A percentile compares a stretch with the other conserved stretches of the same genome.
Conservation (phyloP, 176 grass and related monocot species). For the Themeda triandra region DNA sequence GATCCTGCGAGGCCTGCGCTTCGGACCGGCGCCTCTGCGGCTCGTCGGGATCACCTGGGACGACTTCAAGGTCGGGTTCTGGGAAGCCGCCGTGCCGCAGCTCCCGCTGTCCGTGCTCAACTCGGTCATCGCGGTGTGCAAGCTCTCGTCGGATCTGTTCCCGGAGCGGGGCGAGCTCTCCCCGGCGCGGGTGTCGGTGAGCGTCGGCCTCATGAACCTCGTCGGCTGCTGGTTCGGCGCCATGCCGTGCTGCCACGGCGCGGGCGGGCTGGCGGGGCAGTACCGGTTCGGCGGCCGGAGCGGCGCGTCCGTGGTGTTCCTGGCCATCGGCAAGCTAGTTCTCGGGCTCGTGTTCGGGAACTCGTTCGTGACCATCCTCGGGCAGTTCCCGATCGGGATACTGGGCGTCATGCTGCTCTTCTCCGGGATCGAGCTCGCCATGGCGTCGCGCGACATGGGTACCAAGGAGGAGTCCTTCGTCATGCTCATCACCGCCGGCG, state of each 20-base stretch:
- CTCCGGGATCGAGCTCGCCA: constrained; percentile 89
- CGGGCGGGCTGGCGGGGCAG: constrained; percentile 78
- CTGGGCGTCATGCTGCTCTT: constrained; percentile 86
- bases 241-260: constrained; percentile 91
- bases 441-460: constrained; percentile 90
- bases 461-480: constrained; percentile 85
- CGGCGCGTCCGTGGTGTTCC: constrained; percentile 83
- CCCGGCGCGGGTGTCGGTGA: constrained; percentile 64
- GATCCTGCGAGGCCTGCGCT: constrained; percentile 49
- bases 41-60: constrained; percentile 63
- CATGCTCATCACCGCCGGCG: constrained; percentile 75
- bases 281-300: constrained; percentile 83
- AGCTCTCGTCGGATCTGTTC: constrained; percentile 92
- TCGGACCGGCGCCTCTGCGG: constrained; percentile 59
- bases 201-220: constrained; percentile 82
- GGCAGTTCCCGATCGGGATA: constrained; percentile 74
- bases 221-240: constrained; percentile 96
- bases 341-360: constrained; percentile 73
- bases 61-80: constrained; percentile 76
- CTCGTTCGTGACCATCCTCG: constrained; percentile 73
- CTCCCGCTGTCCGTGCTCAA: constrained; percentile 83
- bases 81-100: constrained; percentile 74
- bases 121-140: constrained; percentile 93
- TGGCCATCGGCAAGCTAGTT: constrained; percentile 60
- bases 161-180: constrained; percentile 59